Evolutionary conservation across 306 rosid species (phyloP).

Genomic region (Lathyrus sativus): DNA sequence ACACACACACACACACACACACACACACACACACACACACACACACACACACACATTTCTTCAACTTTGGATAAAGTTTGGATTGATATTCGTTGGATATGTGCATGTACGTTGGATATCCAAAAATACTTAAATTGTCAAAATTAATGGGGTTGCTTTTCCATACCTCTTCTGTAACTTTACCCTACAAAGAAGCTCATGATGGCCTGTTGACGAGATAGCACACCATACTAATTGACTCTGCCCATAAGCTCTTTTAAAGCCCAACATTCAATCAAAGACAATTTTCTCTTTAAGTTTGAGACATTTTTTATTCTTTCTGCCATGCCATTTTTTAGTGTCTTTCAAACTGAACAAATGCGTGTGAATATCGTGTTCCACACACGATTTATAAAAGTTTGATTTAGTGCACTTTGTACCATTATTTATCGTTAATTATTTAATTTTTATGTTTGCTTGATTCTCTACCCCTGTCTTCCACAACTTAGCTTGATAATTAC

Average conservation of each 20-base stretch:
- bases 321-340: no score
- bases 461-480: no score
- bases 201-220: background rate
- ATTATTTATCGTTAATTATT: no score
- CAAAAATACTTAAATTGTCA: background rate
- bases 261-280: no score
- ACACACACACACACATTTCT: background rate
- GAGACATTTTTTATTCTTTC: no score
- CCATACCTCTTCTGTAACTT: background rate
- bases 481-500: no score
- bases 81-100: background rate
- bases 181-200: background rate
- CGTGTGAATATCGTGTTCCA: no score
- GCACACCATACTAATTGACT: background rate
- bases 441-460: no score
- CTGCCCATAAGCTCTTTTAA: background rate
- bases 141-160: background rate
- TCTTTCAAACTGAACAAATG: no score
- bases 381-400: no score
- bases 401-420: no score
- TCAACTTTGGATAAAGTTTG: background rate
- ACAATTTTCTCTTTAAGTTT: no score
- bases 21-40: background rate
- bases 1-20: background rate
- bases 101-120: background rate